Evolutionary conservation across 371 early-diverging fungal genomes (phyloP).

Genomic region (Zopfochytrium polystomum): DNA sequence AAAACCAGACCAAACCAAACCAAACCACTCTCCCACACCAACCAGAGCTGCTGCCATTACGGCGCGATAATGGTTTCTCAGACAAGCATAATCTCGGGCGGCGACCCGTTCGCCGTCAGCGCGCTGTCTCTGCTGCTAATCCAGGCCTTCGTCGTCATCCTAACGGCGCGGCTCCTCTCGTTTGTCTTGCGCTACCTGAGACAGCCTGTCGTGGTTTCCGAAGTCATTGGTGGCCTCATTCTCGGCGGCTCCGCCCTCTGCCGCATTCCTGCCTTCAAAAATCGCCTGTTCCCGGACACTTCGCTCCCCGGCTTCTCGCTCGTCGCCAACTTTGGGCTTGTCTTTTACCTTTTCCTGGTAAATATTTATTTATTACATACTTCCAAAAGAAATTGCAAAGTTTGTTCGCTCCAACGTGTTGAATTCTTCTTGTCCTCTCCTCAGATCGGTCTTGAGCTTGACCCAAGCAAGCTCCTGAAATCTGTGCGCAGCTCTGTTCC

Average conservation of each 20-base stretch:
- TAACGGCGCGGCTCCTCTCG: slow-evolving; percentile 30
- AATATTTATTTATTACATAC: slow-evolving; percentile 48
- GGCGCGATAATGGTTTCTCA: too few relatives aligned
- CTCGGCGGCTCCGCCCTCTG: slow-evolving; percentile 45
- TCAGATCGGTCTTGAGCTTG: slow-evolving; percentile 47
- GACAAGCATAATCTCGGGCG: slow-evolving; percentile 20
- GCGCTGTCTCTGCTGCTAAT: slow-evolving; percentile 33
- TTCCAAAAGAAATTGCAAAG: too few relatives aligned
- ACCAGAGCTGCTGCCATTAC: too few relatives aligned
- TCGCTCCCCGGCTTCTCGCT: slow-evolving; percentile 65
- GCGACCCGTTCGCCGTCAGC: slow-evolving; percentile 28
- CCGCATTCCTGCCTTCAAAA: slow-evolving; percentile 31
- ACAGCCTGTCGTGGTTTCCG: slow-evolving; percentile 52
- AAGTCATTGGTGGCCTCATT: slow-evolving; percentile 47
- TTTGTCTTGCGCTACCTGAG: slow-evolving; percentile 26
- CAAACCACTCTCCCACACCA: too few relatives aligned
- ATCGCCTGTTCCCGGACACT: slow-evolving; percentile 38
- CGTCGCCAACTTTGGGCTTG: slow-evolving; percentile 82
- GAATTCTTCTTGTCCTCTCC: too few relatives aligned
- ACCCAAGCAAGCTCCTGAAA: slow-evolving; percentile 31
- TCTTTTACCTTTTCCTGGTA: slow-evolving; percentile 87
- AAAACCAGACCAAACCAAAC: too few relatives aligned
- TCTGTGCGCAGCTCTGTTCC: slow-evolving; percentile 29
- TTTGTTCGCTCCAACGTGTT: background rate
- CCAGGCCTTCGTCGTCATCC: slow-evolving; percentile 39